Evolutionary conservation across 257 asterid genomes (phyloP), one percentile per base, ranked within the genome.

Genomic region (Solanum pinnatisectum): DNA sequence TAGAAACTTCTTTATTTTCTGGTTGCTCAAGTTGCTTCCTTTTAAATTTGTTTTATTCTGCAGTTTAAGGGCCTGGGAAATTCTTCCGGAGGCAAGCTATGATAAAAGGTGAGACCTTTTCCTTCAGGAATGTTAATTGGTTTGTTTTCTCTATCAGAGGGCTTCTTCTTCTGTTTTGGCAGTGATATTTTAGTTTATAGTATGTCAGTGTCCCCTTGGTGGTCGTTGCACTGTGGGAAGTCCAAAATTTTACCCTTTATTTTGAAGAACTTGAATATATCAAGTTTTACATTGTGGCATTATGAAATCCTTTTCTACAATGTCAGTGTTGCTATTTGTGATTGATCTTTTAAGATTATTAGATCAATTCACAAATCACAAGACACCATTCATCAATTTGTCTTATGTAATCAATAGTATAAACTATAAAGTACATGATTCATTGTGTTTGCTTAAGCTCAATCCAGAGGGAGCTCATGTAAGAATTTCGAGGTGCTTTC

Each of bases 21-120:
- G 42, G 74, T 74, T 40, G 11, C 65, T 84, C 39, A 46, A 35
- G 37, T 81, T 52, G 39, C 11, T 68, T 7, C 85, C 25, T 83
- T 74, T 36, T 52, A 4, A 36, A 70, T 27, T 87, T 81, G 86
- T 42, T 83, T 77, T 63, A 32, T 44, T 87, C 87, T 71, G 82
- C 92, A 97, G 98, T 90, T 93, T 97, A 92, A 95, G 89, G 93
- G 94, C 95, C 83, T 97, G 99, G 99, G 92, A 93, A 87, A 91
- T 97, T 71, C 98, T 97, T 89, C 97, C 98, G 79, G 99, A 97
- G 92, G 91, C 89, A 82, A 91, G 92, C 77, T 97, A 97, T 87
- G 88, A 88, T 88, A 95, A 90, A 88, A 95, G 99, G 99, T 97
- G 89, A 91, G 94, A 88, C 18, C 8, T 40, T 23, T 40, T 46